These are phyloP conservation scores for Erodium chrysanthum DNA, from an alignment of 441 rosid genomes.

Conservation along the genomic window DNA sequence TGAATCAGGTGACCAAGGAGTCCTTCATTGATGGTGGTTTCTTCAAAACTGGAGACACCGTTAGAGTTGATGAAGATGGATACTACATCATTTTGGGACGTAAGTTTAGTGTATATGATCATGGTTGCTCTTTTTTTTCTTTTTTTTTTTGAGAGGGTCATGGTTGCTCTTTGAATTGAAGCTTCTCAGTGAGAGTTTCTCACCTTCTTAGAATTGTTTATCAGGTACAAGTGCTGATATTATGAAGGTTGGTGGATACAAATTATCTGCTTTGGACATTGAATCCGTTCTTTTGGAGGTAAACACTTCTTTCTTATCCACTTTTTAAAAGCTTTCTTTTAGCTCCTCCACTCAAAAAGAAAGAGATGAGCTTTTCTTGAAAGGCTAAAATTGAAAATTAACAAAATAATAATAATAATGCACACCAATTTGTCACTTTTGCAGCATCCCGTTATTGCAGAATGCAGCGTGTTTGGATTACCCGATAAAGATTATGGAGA, in stretches of 20 bases:
- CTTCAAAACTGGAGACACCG: conserved; percentile 95
- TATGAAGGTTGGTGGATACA: conserved; percentile 96
- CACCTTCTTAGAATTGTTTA: conserved; percentile 4
- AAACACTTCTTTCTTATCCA: conserved; percentile 15
- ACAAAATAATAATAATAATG: not conserved
- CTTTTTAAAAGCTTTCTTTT: not conserved
- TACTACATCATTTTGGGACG: conserved; percentile 83
- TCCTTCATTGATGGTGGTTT: conserved; percentile 80
- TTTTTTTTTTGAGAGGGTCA: no score
- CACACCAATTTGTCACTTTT: conserved; percentile 13
- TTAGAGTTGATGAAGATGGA: conserved; percentile 74
- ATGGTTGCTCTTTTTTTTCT: not conserved
- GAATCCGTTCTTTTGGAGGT: conserved; percentile 90
- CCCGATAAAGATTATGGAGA: conserved; percentile 85
- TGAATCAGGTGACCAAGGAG: conserved; percentile 52
- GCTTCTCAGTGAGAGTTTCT: no score
- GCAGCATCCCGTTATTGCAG: conserved; percentile 77
- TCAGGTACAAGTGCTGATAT: conserved; percentile 92
- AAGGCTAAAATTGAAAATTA: not conserved
- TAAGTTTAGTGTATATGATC: conserved; percentile 26
- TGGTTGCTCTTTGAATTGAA: conserved; percentile 5
- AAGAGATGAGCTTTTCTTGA: not conserved
- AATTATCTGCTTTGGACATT: conserved; percentile 84
- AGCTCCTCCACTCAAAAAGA: not conserved
- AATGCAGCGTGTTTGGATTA: conserved; percentile 87